Percentiles rank a stretch among this genome's conserved stretches.
phyloP scores from a whole-genome alignment of 768 basidiomycete genomes.

The Kwoniella bestiolae region DNA sequence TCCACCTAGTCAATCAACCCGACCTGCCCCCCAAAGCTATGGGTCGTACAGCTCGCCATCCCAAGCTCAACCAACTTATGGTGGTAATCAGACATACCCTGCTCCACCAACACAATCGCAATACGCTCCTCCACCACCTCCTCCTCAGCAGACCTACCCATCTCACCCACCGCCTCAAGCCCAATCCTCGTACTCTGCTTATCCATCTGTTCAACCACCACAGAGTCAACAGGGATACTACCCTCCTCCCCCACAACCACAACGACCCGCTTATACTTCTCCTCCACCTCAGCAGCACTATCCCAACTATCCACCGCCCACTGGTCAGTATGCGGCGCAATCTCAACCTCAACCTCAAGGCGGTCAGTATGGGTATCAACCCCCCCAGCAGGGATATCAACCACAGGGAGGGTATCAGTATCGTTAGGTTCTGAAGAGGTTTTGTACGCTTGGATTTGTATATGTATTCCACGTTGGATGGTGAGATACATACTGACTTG shows the following conservation, averaged over 20 bases:
- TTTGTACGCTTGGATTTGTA: neutral
- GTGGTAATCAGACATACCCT: slow-evolving; percentile 12
- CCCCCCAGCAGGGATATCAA: slow-evolving; percentile 13
- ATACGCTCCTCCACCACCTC: slow-evolving; percentile 19
- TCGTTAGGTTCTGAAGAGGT: neutral
- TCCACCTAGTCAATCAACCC: slow-evolving; percentile 1
- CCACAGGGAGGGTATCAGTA: slow-evolving; percentile 30
- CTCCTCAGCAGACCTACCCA: slow-evolving; percentile 15
- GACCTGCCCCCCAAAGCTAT: slow-evolving; percentile 14
- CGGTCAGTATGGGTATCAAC: slow-evolving; percentile 10
- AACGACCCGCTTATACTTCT: slow-evolving; percentile 22
- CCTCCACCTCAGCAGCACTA: slow-evolving; percentile 29
- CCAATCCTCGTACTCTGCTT: slow-evolving; percentile 4
- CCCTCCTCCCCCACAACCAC: slow-evolving; percentile 20
- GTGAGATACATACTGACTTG: too few species aligned
- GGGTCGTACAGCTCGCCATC: slow-evolving; percentile 20
- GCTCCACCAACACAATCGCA: slow-evolving; percentile 8
- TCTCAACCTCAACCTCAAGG: slow-evolving; percentile 19
- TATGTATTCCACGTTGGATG: neutral
- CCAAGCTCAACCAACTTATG: slow-evolving; percentile 3
- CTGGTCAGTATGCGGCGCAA: slow-evolving; percentile 22
- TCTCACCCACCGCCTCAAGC: slow-evolving; percentile 23
- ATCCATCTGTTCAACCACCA: neutral
- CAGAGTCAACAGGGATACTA: slow-evolving; percentile 14
- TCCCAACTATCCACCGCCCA: slow-evolving; percentile 28